Percentiles rank a stretch among this genome's conserved stretches.
These are phyloP conservation scores for Falciphora oryzae DNA, from an alignment of 2,329 filamentous ascomycete genomes.

Conservation along the genomic window DNA sequence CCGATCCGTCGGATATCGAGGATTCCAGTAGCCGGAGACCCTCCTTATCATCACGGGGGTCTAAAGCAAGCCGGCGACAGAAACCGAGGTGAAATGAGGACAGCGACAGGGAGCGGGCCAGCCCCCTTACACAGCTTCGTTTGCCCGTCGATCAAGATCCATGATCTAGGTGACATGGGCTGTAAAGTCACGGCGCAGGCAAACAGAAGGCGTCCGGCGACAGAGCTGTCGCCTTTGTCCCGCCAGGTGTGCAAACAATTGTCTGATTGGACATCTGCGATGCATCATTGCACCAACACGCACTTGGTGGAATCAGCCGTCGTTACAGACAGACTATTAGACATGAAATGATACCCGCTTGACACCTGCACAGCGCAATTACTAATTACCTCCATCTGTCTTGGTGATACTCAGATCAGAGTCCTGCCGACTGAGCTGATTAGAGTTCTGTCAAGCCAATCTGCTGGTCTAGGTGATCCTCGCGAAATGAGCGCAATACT, in stretches of 20 bases:
- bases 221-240: not conserved
- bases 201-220: not conserved
- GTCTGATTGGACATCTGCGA: not conserved
- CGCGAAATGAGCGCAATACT: no score
- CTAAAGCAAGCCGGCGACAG: constrained; percentile 1
- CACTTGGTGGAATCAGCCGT: not conserved
- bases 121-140: no score
- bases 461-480: no score
- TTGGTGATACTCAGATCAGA: not conserved
- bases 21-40: not conserved
- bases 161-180: not conserved
- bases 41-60: constrained; percentile 3
- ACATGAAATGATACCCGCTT: not conserved
- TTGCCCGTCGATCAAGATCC: not conserved
- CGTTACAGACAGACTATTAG: no score
- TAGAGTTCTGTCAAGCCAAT: not conserved
- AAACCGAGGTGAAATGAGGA: not conserved
- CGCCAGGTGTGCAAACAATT: not conserved
- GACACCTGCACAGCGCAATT: not conserved
- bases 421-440: not conserved
- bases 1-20: not conserved
- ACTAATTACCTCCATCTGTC: not conserved
- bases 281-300: not conserved
- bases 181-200: not conserved
- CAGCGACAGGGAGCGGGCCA: no score